phyloP scores from a whole-genome alignment of 208 protist species.

The Eutreptiella sp. region DNA sequence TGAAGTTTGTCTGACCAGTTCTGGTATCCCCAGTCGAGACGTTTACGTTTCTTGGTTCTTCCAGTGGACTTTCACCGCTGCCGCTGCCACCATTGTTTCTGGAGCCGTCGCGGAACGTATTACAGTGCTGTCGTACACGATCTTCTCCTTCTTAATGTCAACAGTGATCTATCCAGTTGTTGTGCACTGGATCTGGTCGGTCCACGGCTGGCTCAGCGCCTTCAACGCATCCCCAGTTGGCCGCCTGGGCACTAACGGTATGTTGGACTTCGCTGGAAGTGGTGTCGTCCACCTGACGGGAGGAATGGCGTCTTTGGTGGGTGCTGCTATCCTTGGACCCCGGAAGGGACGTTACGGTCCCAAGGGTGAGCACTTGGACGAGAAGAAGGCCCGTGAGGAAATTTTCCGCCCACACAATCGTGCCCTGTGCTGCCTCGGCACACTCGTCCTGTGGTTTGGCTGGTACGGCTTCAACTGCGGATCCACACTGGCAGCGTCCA shows the following conservation, averaged over 20 bases:
- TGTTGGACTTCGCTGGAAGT: conserved; percentile 2
- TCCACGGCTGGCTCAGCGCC: not conserved
- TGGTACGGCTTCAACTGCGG: conserved; percentile 7
- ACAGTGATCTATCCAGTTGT: not conserved
- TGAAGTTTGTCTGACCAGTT: no score
- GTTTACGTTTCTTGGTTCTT: not conserved
- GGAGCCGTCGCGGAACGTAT: conserved; percentile 3
- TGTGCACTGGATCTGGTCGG: conserved; percentile 1
- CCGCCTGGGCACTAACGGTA: no score
- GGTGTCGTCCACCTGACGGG: not conserved
- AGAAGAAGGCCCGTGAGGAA: not conserved
- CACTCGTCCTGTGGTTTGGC: conserved; percentile 10
- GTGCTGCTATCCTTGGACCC: not conserved
- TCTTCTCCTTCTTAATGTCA: not conserved
- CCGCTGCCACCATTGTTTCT: not conserved
- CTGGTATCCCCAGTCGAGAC: no score
- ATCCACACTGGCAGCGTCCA: not conserved
- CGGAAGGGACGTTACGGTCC: not conserved
- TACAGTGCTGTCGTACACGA: not conserved
- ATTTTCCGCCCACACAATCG: conserved; percentile 1
- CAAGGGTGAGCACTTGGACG: not conserved
- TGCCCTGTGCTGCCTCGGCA: not conserved
- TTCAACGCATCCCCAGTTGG: not conserved
- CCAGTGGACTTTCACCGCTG: not conserved
- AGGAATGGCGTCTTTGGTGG: not conserved